phyloP scores from a whole-genome alignment of 2,329 filamentous ascomycete species.

The Colletotrichum sp. region DNA sequence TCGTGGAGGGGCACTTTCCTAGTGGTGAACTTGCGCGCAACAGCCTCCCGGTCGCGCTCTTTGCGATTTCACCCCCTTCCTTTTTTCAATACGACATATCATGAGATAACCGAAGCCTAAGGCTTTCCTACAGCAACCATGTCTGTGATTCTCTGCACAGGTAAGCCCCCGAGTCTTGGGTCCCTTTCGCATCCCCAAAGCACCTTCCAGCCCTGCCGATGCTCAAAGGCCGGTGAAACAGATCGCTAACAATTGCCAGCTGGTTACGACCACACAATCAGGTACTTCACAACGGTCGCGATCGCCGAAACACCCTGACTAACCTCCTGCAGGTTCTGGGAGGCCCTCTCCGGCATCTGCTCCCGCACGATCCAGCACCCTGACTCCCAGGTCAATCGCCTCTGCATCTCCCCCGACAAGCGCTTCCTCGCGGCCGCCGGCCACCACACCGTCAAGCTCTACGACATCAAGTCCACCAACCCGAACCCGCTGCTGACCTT shows the following conservation, averaged over 20 bases:
- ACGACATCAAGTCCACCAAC: constrained; percentile 98
- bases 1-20: constrained; percentile 15
- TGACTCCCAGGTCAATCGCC: constrained; percentile 96
- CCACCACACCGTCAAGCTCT: constrained; percentile 90
- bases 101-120: constrained; percentile 17
- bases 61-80: not conserved
- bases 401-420: constrained; percentile 98
- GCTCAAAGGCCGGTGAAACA: not conserved
- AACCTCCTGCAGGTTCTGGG: constrained; percentile 79
- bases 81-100: not conserved
- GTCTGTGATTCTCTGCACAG: constrained; percentile 69
- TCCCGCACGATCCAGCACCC: constrained; percentile 97
- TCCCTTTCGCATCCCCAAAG: not conserved
- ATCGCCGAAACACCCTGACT: not conserved
- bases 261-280: constrained; percentile 68
- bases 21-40: not conserved
- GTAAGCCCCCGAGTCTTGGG: constrained; percentile 38
- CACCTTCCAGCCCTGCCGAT: not conserved
- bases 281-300: constrained; percentile 39
- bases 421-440: constrained; percentile 86
- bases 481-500: constrained; percentile 92
- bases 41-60: not conserved
- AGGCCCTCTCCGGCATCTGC: constrained; percentile 96
- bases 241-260: constrained; percentile 40
- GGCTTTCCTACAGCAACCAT: constrained; percentile 36